Percentiles rank a stretch among this genome's conserved stretches.
Evolutionary conservation across 1,284 basidiomycete genomes (phyloP).

Genomic region (Marasmius sp.): DNA sequence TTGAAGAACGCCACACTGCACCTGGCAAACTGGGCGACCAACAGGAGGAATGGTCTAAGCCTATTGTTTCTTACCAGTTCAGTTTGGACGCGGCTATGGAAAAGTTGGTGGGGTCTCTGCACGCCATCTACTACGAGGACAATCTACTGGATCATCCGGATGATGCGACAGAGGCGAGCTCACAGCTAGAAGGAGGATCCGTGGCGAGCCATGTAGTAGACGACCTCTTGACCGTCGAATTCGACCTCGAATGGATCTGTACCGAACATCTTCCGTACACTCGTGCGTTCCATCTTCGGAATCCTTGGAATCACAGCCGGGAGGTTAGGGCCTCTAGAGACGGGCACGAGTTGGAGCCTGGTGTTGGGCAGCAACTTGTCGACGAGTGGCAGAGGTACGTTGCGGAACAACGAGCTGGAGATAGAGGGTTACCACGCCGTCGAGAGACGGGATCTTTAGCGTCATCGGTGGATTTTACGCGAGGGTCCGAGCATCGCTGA

Average conservation of each 20-base stretch:
- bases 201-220: constrained; percentile 54
- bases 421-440: neutral
- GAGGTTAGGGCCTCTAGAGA: constrained; percentile 92
- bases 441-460: too few species aligned
- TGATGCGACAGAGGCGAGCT: neutral
- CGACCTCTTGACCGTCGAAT: constrained; percentile 27
- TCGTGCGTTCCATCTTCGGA: constrained; percentile 78
- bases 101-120: too few species aligned
- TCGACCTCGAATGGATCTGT: constrained; percentile 85
- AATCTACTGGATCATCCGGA: too few species aligned
- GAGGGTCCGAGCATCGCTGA: too few species aligned
- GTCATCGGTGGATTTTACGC: too few species aligned
- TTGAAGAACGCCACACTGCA: too few species aligned
- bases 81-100: too few species aligned
- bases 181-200: constrained; percentile 25
- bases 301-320: constrained; percentile 90
- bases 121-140: too few species aligned
- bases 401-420: neutral
- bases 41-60: too few species aligned
- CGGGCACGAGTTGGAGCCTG: constrained; percentile 88
- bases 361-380: constrained; percentile 71
- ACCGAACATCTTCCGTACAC: constrained; percentile 77
- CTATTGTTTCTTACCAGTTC: too few species aligned
- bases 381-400: constrained; percentile 69
- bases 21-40: too few species aligned